Base-by-base conservation (phyloP, 2,329 filamentous ascomycete species). In the Xylaria sp. region DNA sequence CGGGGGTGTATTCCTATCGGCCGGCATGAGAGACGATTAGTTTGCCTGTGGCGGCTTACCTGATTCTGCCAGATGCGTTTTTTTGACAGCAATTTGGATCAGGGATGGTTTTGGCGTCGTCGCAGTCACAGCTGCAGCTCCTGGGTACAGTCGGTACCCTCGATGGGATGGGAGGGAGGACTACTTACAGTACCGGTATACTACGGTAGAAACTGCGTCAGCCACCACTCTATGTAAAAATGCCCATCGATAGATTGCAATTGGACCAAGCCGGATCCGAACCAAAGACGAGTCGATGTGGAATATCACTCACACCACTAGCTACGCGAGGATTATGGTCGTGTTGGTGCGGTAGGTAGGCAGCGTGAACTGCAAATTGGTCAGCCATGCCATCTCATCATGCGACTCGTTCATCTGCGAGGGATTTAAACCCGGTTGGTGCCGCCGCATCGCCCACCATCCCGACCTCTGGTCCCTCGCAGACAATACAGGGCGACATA, bases 251-350 rank as follows among this genome's bases (percentile, higher is more conserved):
- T 11, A 20, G 29, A 33, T 67, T 9, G 44, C 65, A 29, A 61
- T 67, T 64, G 61, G 61, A 42, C 33, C 5, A 51, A 20, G 7
- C 10, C 17, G 47, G 59, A 66, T 61, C 63, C 63, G 60, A 63
- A 66, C 66, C 63, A 49, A 10, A 42, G 55, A 53, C 17, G 22
- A 15, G 11, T 22, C 44, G 45, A 57, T 31, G 36, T 53, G 66
- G 66, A 68, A 68, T 66, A 68, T 68, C 66, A 66, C 66, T 66
- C 66, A 68, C 63, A 60, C 66, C 58, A 68, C 49, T 38, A 63
- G 20, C 39, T 29, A 42, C 58, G 55, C 61, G 55, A 64, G 45
- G 49, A 49, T 58, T 7, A 66, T 57, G 58, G 58, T 17, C 49
- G 45, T 20, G 1, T 45, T 27, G n/a, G n/a, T n/a, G n/a, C n/a